These are phyloP conservation scores for Leptodermis oblonga DNA, from an alignment of 257 asterid genomes.

Conservation along the genomic window DNA sequence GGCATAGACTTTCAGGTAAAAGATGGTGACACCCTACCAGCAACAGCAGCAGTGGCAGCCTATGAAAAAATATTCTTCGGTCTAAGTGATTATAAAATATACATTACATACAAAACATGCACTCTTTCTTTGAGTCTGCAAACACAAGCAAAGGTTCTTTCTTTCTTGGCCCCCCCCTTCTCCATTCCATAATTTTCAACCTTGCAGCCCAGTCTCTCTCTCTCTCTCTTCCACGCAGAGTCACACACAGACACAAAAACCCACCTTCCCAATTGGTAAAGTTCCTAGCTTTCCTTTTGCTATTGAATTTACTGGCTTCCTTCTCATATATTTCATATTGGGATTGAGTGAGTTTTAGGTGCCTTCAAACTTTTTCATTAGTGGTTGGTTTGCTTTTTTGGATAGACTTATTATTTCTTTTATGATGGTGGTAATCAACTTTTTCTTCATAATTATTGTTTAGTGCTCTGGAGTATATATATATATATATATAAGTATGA, in stretches of 20 bases:
- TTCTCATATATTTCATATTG: too few species aligned
- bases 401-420: slow-evolving; percentile 18
- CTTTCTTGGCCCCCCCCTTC: slow-evolving; percentile 17
- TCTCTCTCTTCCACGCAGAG: neutral
- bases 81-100: slow-evolving; percentile 17
- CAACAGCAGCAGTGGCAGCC: slow-evolving; percentile 5
- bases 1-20: slow-evolving; percentile 18
- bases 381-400: slow-evolving; percentile 7
- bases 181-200: slow-evolving; percentile 8
- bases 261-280: slow-evolving; percentile 5
- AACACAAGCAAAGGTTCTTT: slow-evolving; percentile 31
- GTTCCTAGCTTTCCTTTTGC: slow-evolving; percentile 1
- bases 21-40: slow-evolving; percentile 36
- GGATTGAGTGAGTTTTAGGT: slow-evolving; percentile 14
- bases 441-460: slow-evolving; percentile 15
- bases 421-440: slow-evolving; percentile 13
- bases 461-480: too few species aligned
- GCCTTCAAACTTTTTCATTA: slow-evolving; percentile 21
- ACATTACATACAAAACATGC: too few species aligned
- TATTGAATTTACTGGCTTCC: slow-evolving; percentile 14
- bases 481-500: slow-evolving; percentile 13
- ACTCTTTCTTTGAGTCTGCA: slow-evolving; percentile 24
- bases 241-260: neutral
- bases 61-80: slow-evolving; percentile 15
- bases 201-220: neutral